These are phyloP conservation scores for Microcyclosporella mali DNA, from an alignment of 2,329 filamentous ascomycete species.

Conservation along the genomic window DNA sequence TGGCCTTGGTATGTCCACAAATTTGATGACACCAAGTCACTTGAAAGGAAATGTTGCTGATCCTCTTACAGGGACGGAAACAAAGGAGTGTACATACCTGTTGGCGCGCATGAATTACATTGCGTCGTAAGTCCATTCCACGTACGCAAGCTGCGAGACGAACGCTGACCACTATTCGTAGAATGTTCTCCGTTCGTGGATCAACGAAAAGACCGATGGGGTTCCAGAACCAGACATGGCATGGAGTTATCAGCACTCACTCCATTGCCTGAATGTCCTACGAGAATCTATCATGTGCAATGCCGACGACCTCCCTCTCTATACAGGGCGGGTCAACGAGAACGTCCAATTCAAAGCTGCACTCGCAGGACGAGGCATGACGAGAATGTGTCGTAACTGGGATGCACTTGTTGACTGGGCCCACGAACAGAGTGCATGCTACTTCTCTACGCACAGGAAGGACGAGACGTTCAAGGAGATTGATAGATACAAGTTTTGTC, in stretches of 20 bases:
- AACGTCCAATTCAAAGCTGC: neutral
- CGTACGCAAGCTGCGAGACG: too few relatives aligned
- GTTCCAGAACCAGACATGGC: neutral
- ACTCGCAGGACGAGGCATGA: neutral
- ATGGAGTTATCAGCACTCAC: neutral
- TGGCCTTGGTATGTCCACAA: too few relatives aligned
- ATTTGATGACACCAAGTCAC: too few relatives aligned
- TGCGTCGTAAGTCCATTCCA: neutral
- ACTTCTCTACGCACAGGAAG: neutral
- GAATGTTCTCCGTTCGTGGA: neutral
- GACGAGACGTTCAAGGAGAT: neutral
- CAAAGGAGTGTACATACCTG: slow-evolving; percentile 1
- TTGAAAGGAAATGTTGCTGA: too few relatives aligned
- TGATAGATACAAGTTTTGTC: neutral
- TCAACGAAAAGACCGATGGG: neutral
- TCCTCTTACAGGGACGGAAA: too few relatives aligned
- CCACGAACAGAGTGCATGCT: neutral
- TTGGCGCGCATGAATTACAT: neutral
- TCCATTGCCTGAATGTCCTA: neutral
- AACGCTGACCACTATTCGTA: too few relatives aligned
- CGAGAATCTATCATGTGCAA: neutral
- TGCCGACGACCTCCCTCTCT: neutral
- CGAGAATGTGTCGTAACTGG: neutral
- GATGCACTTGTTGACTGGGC: neutral
- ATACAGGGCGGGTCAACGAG: neutral